Conservation (phyloP, 2,329 filamentous ascomycete species). For the Cadophora gregata region DNA sequence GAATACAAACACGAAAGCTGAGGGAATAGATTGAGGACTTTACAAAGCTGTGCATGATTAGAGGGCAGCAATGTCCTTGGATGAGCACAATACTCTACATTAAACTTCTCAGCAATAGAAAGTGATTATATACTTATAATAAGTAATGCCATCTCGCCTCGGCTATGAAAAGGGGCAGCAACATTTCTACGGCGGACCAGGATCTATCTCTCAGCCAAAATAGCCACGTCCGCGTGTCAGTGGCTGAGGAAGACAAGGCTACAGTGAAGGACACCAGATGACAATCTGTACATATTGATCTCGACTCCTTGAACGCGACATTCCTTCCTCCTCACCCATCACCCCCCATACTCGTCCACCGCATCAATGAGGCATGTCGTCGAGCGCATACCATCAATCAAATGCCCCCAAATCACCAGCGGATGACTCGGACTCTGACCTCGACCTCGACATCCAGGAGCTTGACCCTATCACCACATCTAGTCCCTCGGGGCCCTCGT, state of each 20-base stretch:
- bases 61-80: no score
- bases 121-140: no score
- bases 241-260: conserved; percentile 37
- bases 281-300: conserved; percentile 6
- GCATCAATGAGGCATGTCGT: conserved; percentile 48
- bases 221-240: conserved; percentile 25
- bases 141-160: conserved; percentile 6
- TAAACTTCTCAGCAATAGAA: no score
- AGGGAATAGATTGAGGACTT: no score
- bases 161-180: background rate
- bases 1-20: background rate
- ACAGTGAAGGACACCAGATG: conserved; percentile 21
- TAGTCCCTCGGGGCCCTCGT: conserved; percentile 36
- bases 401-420: conserved; percentile 63
- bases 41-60: no score
- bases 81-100: no score
- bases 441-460: conserved; percentile 79
- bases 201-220: conserved; percentile 5
- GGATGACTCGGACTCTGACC: conserved; percentile 77
- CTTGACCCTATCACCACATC: conserved; percentile 64
- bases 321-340: conserved; percentile 2
- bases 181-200: background rate
- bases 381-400: conserved; percentile 44
- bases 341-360: conserved; percentile 27
- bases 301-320: background rate